Conservation (phyloP, 1,139 yeast species). For the Taphrina communis region DNA sequence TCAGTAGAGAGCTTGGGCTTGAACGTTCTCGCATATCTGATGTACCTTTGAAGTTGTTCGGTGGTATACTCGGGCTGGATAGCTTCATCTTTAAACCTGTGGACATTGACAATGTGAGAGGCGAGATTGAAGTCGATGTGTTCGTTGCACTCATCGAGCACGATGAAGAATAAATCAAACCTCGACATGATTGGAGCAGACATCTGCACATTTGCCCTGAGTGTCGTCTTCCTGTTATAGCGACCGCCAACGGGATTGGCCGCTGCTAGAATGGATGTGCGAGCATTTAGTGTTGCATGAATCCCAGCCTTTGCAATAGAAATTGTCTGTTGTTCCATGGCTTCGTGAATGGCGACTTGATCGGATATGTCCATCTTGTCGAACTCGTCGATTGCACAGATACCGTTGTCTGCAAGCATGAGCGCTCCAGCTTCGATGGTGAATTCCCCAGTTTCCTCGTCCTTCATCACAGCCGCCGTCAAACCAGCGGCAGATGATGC, state of each 20-base stretch:
- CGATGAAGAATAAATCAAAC: conserved; percentile 92
- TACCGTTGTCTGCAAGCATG: conserved; percentile 98
- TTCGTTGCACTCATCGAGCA: conserved; percentile 93
- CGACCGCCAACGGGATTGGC: conserved; percentile 98
- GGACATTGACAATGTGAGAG: conserved; percentile 88
- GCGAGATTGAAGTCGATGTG: conserved; percentile 88
- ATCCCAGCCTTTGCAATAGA: conserved; percentile 98
- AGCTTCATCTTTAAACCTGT: conserved; percentile 89
- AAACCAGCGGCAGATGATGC: conserved; percentile 99
- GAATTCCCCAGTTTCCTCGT: conserved; percentile 96
- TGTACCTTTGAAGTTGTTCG: conserved; percentile 85
- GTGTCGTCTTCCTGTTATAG: conserved; percentile 82
- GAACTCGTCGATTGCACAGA: conserved; percentile 97
- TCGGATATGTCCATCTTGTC: conserved; percentile 96
- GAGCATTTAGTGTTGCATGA: conserved; percentile 94
- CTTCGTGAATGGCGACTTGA: conserved; percentile 99
- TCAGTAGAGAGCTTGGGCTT: conserved; percentile 83
- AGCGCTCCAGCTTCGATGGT: conserved; percentile 99
- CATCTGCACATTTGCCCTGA: conserved; percentile 89
- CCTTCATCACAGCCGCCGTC: conserved; percentile 97
- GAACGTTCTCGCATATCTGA: conserved; percentile 90
- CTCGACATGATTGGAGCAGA: conserved; percentile 99
- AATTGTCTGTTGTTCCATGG: conserved; percentile 99
- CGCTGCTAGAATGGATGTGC: conserved; percentile 95
- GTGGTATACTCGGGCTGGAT: conserved; percentile 88